These are phyloP conservation scores for Aspergillus sclerotialis DNA, from an alignment of 2,329 filamentous ascomycete genomes.

Conservation along the genomic window DNA sequence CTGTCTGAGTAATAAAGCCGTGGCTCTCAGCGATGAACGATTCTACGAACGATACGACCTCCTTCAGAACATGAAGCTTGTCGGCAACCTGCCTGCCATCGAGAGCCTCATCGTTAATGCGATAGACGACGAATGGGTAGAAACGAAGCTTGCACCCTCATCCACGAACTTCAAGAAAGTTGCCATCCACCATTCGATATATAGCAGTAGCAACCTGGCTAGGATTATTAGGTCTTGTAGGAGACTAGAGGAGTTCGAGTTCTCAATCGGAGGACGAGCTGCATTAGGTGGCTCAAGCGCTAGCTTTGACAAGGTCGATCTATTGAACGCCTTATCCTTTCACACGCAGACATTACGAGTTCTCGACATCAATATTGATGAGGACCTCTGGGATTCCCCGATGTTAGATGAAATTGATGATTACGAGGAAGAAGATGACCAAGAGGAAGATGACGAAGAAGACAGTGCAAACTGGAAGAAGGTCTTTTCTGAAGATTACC, in stretches of 20 bases:
- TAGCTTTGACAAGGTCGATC: neutral
- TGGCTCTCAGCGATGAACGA: neutral
- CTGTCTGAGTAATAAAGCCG: neutral
- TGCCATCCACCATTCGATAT: no score
- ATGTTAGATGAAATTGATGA: neutral
- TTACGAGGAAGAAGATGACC: neutral
- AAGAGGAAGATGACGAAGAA: neutral
- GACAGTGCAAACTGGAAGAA: neutral
- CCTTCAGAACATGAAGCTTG: neutral
- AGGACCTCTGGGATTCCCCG: neutral
- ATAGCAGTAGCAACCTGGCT: no score
- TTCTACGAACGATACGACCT: neutral
- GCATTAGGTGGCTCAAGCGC: neutral
- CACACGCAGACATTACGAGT: neutral
- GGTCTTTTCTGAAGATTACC: neutral
- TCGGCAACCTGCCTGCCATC: neutral
- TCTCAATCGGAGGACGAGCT: neutral
- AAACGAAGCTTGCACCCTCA: no score
- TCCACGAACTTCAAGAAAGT: no score
- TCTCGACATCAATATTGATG: neutral
- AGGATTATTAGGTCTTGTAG: no score
- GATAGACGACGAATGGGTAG: no score
- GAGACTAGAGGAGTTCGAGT: no score
- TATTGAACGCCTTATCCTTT: neutral
- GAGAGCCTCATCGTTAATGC: no score